These are phyloP conservation scores for Yamadazyma paraphyllophila DNA, from an alignment of 805 yeast species.

Conservation along the genomic window DNA sequence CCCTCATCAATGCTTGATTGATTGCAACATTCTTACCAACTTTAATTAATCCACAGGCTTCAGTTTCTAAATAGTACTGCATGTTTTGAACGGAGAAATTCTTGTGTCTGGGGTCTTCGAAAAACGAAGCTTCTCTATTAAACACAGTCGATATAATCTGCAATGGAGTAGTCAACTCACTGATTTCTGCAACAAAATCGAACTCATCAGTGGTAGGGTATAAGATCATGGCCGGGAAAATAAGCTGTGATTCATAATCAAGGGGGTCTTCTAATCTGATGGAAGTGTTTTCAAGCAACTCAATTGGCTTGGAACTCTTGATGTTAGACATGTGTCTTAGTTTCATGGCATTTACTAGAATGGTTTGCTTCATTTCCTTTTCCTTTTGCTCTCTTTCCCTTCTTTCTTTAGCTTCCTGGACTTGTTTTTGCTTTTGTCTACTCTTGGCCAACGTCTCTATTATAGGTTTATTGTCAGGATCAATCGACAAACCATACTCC, in stretches of 20 bases:
- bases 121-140: slow-evolving; percentile 69
- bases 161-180: slow-evolving; percentile 66
- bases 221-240: slow-evolving; percentile 76
- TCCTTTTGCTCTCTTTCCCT: slow-evolving; percentile 39
- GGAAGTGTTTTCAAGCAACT: slow-evolving; percentile 49
- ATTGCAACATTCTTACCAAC: slow-evolving; percentile 75
- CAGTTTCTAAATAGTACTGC: slow-evolving; percentile 79
- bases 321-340: slow-evolving; percentile 53
- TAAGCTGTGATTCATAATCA: slow-evolving; percentile 73
- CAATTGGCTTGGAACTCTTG: slow-evolving; percentile 53
- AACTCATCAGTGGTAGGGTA: slow-evolving; percentile 85
- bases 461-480: slow-evolving; percentile 58
- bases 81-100: slow-evolving; percentile 59
- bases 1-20: slow-evolving; percentile 60
- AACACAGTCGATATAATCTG: slow-evolving; percentile 60
- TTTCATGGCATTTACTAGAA: slow-evolving; percentile 57
- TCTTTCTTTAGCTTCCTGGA: slow-evolving; percentile 27
- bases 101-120: slow-evolving; percentile 56
- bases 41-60: slow-evolving; percentile 79
- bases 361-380: slow-evolving; percentile 39
- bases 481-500: slow-evolving; percentile 62
- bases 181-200: slow-evolving; percentile 72
- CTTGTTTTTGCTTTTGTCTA: slow-evolving; percentile 32
- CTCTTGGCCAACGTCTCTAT: slow-evolving; percentile 44
- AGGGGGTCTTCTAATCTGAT: slow-evolving; percentile 59